A percentile compares a stretch with the other conserved stretches of the same genome.
These are phyloP conservation scores for Xerocomellus chrysenteron DNA, from an alignment of 768 basidiomycete genomes.

Conservation along the genomic window DNA sequence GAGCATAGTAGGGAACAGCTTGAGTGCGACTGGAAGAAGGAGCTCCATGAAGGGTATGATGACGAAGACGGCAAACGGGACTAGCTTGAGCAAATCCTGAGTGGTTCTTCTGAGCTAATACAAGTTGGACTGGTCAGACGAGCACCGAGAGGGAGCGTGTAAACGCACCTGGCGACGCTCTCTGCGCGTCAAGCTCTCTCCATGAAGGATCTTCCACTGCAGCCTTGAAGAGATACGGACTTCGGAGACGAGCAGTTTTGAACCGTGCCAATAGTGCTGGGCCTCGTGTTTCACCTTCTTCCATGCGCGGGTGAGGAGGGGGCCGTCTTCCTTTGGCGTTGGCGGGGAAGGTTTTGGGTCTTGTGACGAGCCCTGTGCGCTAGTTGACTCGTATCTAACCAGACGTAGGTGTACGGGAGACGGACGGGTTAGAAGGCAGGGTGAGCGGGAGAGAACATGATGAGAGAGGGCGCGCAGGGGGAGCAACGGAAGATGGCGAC, in stretches of 20 bases:
- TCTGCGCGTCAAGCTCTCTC: conserved; percentile 86
- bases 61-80: conserved; percentile 94
- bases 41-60: conserved; percentile 99
- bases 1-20: conserved; percentile 98
- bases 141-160: background rate
- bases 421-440: conserved; percentile 32
- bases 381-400: conserved; percentile 14
- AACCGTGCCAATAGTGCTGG: conserved; percentile 95
- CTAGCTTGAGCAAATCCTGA: conserved; percentile 85
- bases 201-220: conserved; percentile 90
- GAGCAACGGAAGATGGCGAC: conserved; percentile 8
- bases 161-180: conserved; percentile 83
- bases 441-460: conserved; percentile 12
- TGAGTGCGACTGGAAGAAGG: conserved; percentile 91
- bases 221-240: conserved; percentile 86
- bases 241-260: conserved; percentile 92
- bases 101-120: conserved; percentile 87
- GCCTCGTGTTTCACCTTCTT: conserved; percentile 95
- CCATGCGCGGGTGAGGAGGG: conserved; percentile 70
- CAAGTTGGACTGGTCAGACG: background rate
- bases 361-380: conserved; percentile 20
- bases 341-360: conserved; percentile 53
- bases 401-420: background rate
- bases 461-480: conserved; percentile 8
- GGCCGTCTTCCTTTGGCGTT: conserved; percentile 44